Evolutionary conservation across 1,284 basidiomycete species (phyloP).

Genomic region (Fomitopsis pinicola): DNA sequence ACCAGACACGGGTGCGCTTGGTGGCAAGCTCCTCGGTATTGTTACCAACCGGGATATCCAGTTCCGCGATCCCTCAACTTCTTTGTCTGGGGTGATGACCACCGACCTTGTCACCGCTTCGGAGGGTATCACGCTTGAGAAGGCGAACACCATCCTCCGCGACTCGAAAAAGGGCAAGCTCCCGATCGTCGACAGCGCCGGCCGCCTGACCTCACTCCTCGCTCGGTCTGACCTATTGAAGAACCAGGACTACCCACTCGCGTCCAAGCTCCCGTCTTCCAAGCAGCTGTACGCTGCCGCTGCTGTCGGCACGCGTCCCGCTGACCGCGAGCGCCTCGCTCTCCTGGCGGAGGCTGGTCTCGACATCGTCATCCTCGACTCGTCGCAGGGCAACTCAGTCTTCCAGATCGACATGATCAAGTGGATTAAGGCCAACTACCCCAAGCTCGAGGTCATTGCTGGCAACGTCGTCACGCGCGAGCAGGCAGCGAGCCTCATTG

Average conservation of each 20-base stretch:
- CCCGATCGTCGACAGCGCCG: slow-evolving; percentile 78
- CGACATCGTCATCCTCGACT: slow-evolving; percentile 95
- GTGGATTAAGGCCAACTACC: slow-evolving; percentile 89
- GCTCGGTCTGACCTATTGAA: slow-evolving; percentile 97
- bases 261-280: slow-evolving; percentile 86
- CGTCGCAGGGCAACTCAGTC: slow-evolving; percentile 93
- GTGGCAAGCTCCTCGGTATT: slow-evolving; percentile 93
- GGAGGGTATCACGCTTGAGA: slow-evolving; percentile 82
- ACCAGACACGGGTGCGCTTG: slow-evolving; percentile 81
- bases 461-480: slow-evolving; percentile 98
- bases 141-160: slow-evolving; percentile 94
- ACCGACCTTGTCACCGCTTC: slow-evolving; percentile 78
- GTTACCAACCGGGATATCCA: slow-evolving; percentile 97
- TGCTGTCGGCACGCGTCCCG: slow-evolving; percentile 92
- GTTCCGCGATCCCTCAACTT: slow-evolving; percentile 72
- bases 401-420: slow-evolving; percentile 95
- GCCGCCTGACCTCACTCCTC: slow-evolving; percentile 81
- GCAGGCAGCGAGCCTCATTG: slow-evolving; percentile 93
- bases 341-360: slow-evolving; percentile 92
- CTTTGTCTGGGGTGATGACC: slow-evolving; percentile 91
- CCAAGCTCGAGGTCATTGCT: slow-evolving; percentile 88
- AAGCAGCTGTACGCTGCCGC: slow-evolving; percentile 98
- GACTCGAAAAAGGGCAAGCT: slow-evolving; percentile 98
- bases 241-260: slow-evolving; percentile 96
- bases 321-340: slow-evolving; percentile 82